Evolutionary conservation across 768 basidiomycete species (phyloP), one percentile per base, ranked within the genome.

Genomic region (Royoungia palumana): DNA sequence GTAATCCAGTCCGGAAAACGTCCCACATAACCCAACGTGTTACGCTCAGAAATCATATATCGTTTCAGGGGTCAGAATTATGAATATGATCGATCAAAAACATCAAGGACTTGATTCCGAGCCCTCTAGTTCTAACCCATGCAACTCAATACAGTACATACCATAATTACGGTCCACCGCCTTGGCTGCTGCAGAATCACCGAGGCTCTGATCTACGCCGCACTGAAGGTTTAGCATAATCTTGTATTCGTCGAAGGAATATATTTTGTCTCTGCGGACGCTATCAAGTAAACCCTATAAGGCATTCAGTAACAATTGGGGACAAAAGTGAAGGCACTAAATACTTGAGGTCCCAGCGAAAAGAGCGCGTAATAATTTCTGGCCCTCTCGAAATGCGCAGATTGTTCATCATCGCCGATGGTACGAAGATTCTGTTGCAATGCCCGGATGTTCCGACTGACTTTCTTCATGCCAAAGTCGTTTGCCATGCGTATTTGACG

Each of bases 161-260:
- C 84, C 87, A 66, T 91, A 92, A 59, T 85, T 83, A 40, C 81
- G 78, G 67, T 92, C 83, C 2, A 66, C 61, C 8, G 84, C 80
- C 54, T 76, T 79, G 30, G 75, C 67, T 17, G 66, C 72, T 17
- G 71, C 78, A 19, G 71, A 70, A 30, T 81, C 79, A 17, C 75
- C 76, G 12, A 72, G 69, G n/a, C 66, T 71, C 49, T 77, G 82
- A 60, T 90, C 82, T 30, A 93, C 81, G 14, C 89, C 89, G 62
- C 93, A 95, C 58, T 92, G 91, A 32, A 97, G 76, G 58, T 83
- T 87, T 41, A 97, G 76, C 76, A 98, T 93, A 8, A 81, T 79
- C 65, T 93, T 89, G 68, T 95, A 97, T 62, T 97, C 90, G 56
- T 95, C 94, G 56, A 96, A 95, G 5, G 77, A 80, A 71, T 91